A percentile compares a stretch with the other conserved stretches of the same genome.
phyloP scores from a whole-genome alignment of 495 filamentous ascomycete species.

The Trichoderma orchidacearum region DNA sequence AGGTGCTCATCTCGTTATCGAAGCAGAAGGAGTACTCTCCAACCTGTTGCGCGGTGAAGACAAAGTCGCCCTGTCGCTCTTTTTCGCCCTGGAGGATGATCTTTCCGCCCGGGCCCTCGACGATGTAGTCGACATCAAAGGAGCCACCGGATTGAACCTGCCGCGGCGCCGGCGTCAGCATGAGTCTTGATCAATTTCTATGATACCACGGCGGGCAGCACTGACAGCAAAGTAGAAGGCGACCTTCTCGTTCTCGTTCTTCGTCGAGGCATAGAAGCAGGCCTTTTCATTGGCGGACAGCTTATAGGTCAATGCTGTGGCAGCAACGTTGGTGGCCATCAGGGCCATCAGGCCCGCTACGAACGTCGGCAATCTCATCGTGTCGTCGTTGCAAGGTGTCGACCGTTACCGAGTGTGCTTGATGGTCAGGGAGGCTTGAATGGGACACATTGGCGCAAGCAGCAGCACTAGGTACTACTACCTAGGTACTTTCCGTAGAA shows the following conservation, averaged over 20 bases:
- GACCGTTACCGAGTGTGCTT: background rate
- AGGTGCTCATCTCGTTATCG: slow-evolving; percentile 96
- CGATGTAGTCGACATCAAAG: slow-evolving; percentile 90
- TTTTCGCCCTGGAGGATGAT: slow-evolving; percentile 77
- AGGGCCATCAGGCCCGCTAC: slow-evolving; percentile 49
- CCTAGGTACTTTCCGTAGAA: too few relatives aligned
- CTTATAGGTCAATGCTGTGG: slow-evolving; percentile 92
- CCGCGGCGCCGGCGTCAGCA: background rate
- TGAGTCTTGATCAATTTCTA: background rate
- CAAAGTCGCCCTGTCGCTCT: slow-evolving; percentile 94
- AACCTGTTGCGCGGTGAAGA: slow-evolving; percentile 86
- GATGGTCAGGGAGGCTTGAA: background rate
- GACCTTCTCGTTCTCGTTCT: slow-evolving; percentile 68
- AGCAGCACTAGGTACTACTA: too few relatives aligned
- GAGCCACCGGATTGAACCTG: slow-evolving; percentile 94
- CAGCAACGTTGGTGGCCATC: slow-evolving; percentile 43
- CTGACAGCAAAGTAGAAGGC: slow-evolving; percentile 98
- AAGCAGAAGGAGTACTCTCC: slow-evolving; percentile 98
- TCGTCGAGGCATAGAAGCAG: slow-evolving; percentile 79
- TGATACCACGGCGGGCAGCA: slow-evolving; percentile 2
- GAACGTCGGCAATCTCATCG: slow-evolving; percentile 36
- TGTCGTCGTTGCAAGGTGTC: slow-evolving; percentile 5
- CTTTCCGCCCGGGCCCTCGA: slow-evolving; percentile 70
- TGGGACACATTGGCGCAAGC: background rate
- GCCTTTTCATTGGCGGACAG: slow-evolving; percentile 81